Conservation (phyloP, 176 grass and related monocot genomes). For the Phyllostachys edulis region DNA sequence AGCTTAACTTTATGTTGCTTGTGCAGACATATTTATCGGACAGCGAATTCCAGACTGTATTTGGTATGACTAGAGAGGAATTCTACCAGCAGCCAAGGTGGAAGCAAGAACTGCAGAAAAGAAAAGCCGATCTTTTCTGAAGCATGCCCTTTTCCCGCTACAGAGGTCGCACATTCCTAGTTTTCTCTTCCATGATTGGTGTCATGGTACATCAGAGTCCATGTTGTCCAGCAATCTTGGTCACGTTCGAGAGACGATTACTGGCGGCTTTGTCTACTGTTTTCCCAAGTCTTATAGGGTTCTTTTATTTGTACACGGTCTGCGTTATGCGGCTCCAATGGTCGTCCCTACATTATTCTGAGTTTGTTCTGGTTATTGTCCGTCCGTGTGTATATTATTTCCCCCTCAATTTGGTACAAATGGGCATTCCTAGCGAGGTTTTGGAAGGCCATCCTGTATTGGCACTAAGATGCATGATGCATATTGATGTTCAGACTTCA, state of each 20-base stretch:
- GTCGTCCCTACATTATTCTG: conserved; percentile 7
- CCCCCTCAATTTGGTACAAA: conserved; percentile 26
- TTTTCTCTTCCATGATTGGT: conserved; percentile 7
- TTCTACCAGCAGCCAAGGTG: conserved; percentile 94
- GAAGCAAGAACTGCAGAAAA: conserved; percentile 97
- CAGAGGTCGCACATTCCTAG: conserved; percentile 7
- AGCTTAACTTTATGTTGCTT: conserved; percentile 17
- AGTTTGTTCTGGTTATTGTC: conserved; percentile 21
- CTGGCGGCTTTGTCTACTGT: background rate
- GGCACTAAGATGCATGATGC: conserved; percentile 26
- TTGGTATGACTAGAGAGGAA: conserved; percentile 68
- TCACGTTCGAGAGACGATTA: conserved; percentile 13
- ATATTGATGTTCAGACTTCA: conserved; percentile 12
- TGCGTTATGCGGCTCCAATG: conserved; percentile 34
- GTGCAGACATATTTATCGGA: conserved; percentile 90
- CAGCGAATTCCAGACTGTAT: conserved; percentile 67
- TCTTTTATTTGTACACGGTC: conserved; percentile 58
- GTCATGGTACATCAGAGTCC: conserved; percentile 14
- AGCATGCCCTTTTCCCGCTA: background rate
- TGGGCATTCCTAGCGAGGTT: conserved; percentile 33
- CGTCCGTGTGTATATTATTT: conserved; percentile 10
- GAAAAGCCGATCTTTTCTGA: conserved; percentile 87
- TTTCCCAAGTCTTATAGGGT: conserved; percentile 39
- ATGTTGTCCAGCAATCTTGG: conserved; percentile 15
- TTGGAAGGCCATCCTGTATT: conserved; percentile 18